These are phyloP conservation scores for Annulohypoxylon stygium DNA, from an alignment of 495 filamentous ascomycete genomes.

Conservation along the genomic window DNA sequence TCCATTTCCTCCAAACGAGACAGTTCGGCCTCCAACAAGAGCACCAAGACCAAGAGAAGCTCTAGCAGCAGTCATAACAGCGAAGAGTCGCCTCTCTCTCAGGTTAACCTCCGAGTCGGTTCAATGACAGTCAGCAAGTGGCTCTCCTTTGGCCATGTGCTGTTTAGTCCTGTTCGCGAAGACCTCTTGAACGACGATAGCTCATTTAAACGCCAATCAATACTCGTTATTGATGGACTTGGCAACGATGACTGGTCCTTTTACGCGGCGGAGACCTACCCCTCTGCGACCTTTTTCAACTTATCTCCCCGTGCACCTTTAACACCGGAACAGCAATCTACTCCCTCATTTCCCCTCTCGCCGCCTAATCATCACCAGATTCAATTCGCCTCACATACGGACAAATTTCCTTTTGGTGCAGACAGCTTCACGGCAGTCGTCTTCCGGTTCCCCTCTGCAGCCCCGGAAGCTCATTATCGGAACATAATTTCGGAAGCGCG, in stretches of 20 bases:
- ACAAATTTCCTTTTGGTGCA: slow-evolving; percentile 86
- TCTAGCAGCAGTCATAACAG: slow-evolving; percentile 62
- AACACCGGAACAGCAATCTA: slow-evolving; percentile 51
- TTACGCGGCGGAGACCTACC: slow-evolving; percentile 94
- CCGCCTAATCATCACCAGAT: slow-evolving; percentile 90
- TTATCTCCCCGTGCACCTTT: slow-evolving; percentile 69
- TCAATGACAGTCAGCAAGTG: slow-evolving; percentile 76
- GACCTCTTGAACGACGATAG: slow-evolving; percentile 68
- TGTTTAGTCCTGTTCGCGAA: slow-evolving; percentile 92
- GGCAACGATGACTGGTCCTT: slow-evolving; percentile 94
- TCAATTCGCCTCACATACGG: slow-evolving; percentile 73
- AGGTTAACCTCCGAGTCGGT: slow-evolving; percentile 86
- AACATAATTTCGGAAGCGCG: slow-evolving; percentile 89
- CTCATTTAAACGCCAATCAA: slow-evolving; percentile 68
- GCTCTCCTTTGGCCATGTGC: slow-evolving; percentile 93
- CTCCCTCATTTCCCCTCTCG: slow-evolving; percentile 65
- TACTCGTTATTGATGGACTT: slow-evolving; percentile 93
- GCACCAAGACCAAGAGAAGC: slow-evolving; percentile 54
- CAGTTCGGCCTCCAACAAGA: slow-evolving; percentile 56
- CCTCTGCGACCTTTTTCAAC: slow-evolving; percentile 86
- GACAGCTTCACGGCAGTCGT: slow-evolving; percentile 89
- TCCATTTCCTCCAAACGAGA: slow-evolving; percentile 49
- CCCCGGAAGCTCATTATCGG: slow-evolving; percentile 78
- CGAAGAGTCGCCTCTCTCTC: slow-evolving; percentile 70
- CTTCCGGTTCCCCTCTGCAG: slow-evolving; percentile 85